These are phyloP conservation scores for Hypoxylon sp. DNA, from an alignment of 2,329 filamentous ascomycete species.

Conservation along the genomic window DNA sequence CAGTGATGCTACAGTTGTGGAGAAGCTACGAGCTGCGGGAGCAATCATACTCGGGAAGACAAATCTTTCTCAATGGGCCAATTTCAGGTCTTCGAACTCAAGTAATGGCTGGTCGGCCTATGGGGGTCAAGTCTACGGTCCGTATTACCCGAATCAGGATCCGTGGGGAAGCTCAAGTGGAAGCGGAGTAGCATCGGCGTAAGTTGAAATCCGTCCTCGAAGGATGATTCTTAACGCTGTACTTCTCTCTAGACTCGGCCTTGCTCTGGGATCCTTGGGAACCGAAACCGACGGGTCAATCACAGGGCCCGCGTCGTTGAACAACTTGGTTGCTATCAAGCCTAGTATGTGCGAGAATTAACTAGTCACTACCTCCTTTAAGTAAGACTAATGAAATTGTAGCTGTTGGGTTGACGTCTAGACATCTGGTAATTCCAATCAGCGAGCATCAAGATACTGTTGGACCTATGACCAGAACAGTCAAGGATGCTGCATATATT, in stretches of 20 bases:
- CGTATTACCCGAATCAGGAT: constrained; percentile 73
- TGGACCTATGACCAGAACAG: constrained; percentile 74
- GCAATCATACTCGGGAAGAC: constrained; percentile 77
- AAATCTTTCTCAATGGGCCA: constrained; percentile 76
- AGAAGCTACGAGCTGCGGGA: constrained; percentile 72
- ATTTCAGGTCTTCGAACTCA: constrained; percentile 70
- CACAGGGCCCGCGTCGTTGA: constrained; percentile 65
- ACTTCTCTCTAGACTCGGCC: constrained; percentile 59
- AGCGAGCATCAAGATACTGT: constrained; percentile 75
- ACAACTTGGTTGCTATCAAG: constrained; percentile 77
- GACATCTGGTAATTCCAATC: constrained; percentile 76
- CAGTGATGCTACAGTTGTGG: constrained; percentile 70
- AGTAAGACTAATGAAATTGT: not conserved
- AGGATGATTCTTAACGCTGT: not conserved
- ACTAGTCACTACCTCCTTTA: not conserved
- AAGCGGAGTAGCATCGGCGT: constrained; percentile 69
- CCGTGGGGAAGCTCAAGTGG: constrained; percentile 74
- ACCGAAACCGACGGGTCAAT: constrained; percentile 77
- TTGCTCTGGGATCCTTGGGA: constrained; percentile 71
- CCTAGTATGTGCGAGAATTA: constrained; percentile 57
- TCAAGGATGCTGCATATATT: constrained; percentile 74
- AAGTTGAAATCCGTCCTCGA: not conserved
- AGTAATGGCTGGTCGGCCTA: constrained; percentile 75
- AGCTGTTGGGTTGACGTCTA: constrained; percentile 73
- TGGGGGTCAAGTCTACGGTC: constrained; percentile 73